These are phyloP conservation scores for Corchorus olitorius DNA, from an alignment of 345 rosid genomes.

Conservation along the genomic window DNA sequence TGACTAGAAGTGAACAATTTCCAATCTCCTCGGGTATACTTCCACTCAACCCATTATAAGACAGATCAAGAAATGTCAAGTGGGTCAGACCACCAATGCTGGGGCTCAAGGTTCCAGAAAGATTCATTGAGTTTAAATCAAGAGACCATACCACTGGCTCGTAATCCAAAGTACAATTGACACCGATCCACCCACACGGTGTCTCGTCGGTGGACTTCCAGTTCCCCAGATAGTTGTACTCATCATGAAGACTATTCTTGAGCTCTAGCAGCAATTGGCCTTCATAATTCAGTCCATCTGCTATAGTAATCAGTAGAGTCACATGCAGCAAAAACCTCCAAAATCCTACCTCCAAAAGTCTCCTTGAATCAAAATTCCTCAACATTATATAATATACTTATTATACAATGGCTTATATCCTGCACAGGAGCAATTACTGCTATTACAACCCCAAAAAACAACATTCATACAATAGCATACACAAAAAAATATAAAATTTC, in stretches of 20 bases:
- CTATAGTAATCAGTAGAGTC: slow-evolving; percentile 42
- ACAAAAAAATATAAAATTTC: neutral
- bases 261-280: slow-evolving; percentile 67
- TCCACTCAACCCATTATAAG: slow-evolving; percentile 56
- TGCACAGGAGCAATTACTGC: slow-evolving; percentile 16
- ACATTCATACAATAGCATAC: neutral
- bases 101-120: slow-evolving; percentile 72
- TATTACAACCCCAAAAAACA: slow-evolving; percentile 16
- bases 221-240: slow-evolving; percentile 42
- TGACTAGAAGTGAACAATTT: slow-evolving; percentile 54
- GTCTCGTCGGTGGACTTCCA: slow-evolving; percentile 74
- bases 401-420: slow-evolving; percentile 23
- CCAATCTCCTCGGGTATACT: slow-evolving; percentile 75
- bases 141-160: slow-evolving; percentile 61
- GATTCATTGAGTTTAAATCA: slow-evolving; percentile 70
- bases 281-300: slow-evolving; percentile 64
- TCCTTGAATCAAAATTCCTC: slow-evolving; percentile 20
- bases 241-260: slow-evolving; percentile 60
- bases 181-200: slow-evolving; percentile 86
- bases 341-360: slow-evolving; percentile 35
- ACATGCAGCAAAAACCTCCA: slow-evolving; percentile 37
- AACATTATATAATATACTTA: no score
- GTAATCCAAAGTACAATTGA: slow-evolving; percentile 55
- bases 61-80: slow-evolving; percentile 63
- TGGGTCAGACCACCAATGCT: slow-evolving; percentile 66